phyloP scores from a whole-genome alignment of 768 basidiomycete species.

The Xanthoconium stramineum region DNA sequence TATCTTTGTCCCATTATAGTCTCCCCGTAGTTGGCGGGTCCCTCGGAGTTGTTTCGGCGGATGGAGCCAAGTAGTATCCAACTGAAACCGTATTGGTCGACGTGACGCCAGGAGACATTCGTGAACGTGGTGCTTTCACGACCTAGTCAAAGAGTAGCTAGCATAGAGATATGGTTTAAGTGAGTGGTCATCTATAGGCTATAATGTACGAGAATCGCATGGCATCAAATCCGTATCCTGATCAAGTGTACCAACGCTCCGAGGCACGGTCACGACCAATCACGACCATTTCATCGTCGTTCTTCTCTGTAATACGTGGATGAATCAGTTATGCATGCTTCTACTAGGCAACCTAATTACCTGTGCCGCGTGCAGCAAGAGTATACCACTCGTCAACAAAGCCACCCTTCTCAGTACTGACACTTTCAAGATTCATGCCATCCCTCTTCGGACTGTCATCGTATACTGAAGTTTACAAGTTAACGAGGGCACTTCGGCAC shows the following conservation, averaged over 20 bases:
- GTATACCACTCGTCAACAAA: not conserved
- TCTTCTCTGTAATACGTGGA: not conserved
- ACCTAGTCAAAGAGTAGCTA: not conserved
- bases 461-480: not conserved
- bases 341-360: not conserved
- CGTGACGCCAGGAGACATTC: too few species aligned
- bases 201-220: not conserved
- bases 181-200: too few species aligned
- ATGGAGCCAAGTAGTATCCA: too few species aligned
- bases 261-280: not conserved
- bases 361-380: not conserved
- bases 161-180: not conserved
- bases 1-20: too few species aligned
- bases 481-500: not conserved
- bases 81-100: too few species aligned
- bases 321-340: not conserved
- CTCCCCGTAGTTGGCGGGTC: too few species aligned
- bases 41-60: too few species aligned
- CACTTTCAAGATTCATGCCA: not conserved
- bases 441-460: not conserved
- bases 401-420: not conserved
- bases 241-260: constrained; percentile 8
- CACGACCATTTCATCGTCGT: not conserved
- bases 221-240: not conserved
- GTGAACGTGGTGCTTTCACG: too few species aligned